Evolutionary conservation across 352 stramenopile species (phyloP).

Genomic region (Phytopythium helicoides): DNA sequence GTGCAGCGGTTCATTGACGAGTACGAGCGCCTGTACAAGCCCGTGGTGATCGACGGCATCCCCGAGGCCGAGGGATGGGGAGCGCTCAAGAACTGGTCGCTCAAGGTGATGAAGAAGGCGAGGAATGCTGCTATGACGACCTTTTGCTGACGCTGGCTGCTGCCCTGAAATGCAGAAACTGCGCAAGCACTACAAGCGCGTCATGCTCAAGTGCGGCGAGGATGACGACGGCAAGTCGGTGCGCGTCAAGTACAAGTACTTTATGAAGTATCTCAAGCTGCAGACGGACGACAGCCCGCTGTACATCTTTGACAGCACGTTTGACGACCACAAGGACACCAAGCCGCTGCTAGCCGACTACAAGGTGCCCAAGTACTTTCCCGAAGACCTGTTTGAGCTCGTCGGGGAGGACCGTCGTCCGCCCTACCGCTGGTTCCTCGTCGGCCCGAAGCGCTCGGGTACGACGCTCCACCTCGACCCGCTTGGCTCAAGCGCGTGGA

Average conservation of each 20-base stretch:
- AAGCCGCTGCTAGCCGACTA: slow-evolving; percentile 79
- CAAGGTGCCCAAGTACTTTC: slow-evolving; percentile 76
- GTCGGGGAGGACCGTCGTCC: slow-evolving; percentile 84
- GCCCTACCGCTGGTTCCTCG: slow-evolving; percentile 96
- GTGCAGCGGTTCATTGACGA: slow-evolving; percentile 82
- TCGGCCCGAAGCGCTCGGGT: slow-evolving; percentile 90
- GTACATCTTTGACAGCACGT: slow-evolving; percentile 98
- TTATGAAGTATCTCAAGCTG: slow-evolving; percentile 63
- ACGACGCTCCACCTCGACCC: slow-evolving; percentile 96
- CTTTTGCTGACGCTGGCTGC: not conserved
- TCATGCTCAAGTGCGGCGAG: slow-evolving; percentile 78
- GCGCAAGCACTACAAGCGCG: slow-evolving; percentile 74
- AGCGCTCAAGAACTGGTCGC: slow-evolving; percentile 66
- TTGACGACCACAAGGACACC: slow-evolving; percentile 82
- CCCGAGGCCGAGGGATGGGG: slow-evolving; percentile 75
- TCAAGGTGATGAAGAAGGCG: slow-evolving; percentile 36
- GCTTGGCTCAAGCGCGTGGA: slow-evolving; percentile 96
- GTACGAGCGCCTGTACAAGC: slow-evolving; percentile 73
- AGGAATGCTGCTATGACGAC: not conserved
- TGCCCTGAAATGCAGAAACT: slow-evolving; percentile 35
- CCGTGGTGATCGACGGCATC: slow-evolving; percentile 83
- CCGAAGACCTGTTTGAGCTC: slow-evolving; percentile 80
- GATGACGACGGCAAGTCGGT: slow-evolving; percentile 77
- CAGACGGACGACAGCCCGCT: slow-evolving; percentile 90
- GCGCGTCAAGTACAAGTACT: slow-evolving; percentile 84